A percentile compares a stretch with the other conserved stretches of the same genome.
Evolutionary conservation across 2,329 filamentous ascomycete species (phyloP).

Genomic region (Cladosporium sp.): DNA sequence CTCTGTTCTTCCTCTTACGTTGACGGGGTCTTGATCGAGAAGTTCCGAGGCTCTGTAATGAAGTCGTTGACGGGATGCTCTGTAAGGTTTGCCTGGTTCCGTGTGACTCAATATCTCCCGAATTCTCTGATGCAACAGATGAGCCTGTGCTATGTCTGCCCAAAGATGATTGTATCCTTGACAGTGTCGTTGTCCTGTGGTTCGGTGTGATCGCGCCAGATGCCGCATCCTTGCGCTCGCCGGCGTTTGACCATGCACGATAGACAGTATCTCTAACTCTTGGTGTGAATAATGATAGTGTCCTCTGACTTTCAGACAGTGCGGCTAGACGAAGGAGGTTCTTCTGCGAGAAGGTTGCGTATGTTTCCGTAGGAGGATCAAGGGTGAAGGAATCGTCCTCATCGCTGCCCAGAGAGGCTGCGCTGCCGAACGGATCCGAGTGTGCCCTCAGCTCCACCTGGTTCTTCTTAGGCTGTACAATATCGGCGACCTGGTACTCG

Average conservation of each 20-base stretch:
- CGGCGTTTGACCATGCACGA: conserved; percentile 82
- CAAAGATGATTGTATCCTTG: conserved; percentile 47
- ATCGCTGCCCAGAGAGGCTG: conserved; percentile 69
- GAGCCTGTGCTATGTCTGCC: conserved; percentile 58
- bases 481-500: conserved; percentile 59
- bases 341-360: conserved; percentile 93
- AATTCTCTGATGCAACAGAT: conserved; percentile 58
- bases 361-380: conserved; percentile 76
- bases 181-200: conserved; percentile 46
- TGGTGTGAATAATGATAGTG: conserved; percentile 86
- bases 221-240: conserved; percentile 65
- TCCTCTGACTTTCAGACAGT: conserved; percentile 84
- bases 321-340: conserved; percentile 81
- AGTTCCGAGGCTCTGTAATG: conserved; percentile 56
- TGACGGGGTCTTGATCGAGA: conserved; percentile 60
- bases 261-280: conserved; percentile 89
- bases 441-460: conserved; percentile 32
- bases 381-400: conserved; percentile 73
- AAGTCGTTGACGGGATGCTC: conserved; percentile 58
- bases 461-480: conserved; percentile 48
- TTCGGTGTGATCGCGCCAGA: conserved; percentile 44
- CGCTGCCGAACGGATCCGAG: conserved; percentile 40
- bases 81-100: conserved; percentile 69
- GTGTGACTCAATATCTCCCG: conserved; percentile 60
- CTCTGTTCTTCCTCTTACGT: conserved; percentile 78